phyloP scores from a whole-genome alignment of 2,329 filamentous ascomycete species.

The Colletotrichum sp. region DNA sequence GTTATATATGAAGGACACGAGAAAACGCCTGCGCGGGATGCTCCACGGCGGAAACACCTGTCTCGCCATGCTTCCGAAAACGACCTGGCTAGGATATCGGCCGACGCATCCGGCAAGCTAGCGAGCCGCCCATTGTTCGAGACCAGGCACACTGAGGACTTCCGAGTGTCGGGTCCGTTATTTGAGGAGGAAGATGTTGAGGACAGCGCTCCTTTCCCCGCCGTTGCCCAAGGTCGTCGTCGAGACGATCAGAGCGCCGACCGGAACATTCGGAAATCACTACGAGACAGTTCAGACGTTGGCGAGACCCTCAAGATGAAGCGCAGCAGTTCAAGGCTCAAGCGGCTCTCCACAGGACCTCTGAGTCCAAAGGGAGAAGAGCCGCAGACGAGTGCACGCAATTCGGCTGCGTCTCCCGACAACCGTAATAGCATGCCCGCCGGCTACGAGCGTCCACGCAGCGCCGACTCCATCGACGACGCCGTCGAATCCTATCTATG shows the following conservation, averaged over 20 bases:
- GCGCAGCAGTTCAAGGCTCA: conserved; percentile 63
- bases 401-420: conserved; percentile 28
- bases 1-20: conserved; percentile 50
- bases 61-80: conserved; percentile 25
- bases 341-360: conserved; percentile 58
- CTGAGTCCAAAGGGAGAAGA: conserved; percentile 47
- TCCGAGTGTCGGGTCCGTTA: conserved; percentile 2
- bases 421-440: conserved; percentile 40
- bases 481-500: conserved; percentile 86
- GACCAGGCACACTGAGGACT: conserved; percentile 19
- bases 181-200: conserved; percentile 44
- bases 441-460: conserved; percentile 75
- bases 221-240: conserved; percentile 66
- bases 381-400: not conserved
- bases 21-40: conserved; percentile 9
- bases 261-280: conserved; percentile 50
- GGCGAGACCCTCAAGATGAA: conserved; percentile 51
- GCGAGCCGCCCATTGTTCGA: conserved; percentile 19
- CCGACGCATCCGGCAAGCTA: conserved; percentile 25
- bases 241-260: conserved; percentile 56
- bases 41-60: conserved; percentile 26
- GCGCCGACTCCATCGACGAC: conserved; percentile 86
- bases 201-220: conserved; percentile 73
- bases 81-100: conserved; percentile 21
- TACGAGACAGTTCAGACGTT: conserved; percentile 54